Evolutionary conservation across 2,329 filamentous ascomycete species (phyloP).

Genomic region (Grosmannia penicillata): DNA sequence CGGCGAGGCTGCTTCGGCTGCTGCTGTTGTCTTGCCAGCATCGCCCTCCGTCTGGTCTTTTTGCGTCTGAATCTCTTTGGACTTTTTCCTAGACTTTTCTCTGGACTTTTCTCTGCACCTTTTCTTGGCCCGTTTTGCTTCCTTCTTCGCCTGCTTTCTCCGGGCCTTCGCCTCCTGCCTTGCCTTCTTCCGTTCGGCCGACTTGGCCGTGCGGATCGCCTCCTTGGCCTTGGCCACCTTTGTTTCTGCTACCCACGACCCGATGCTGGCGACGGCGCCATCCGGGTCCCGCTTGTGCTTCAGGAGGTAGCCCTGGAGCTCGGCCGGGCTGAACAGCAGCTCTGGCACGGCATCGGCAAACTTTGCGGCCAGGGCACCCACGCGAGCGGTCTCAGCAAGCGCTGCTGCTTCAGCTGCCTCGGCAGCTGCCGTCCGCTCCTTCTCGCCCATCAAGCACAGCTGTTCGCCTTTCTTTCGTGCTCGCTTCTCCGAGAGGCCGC

Average conservation of each 20-base stretch:
- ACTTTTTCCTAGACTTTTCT: conserved; percentile 4
- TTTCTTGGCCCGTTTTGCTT: conserved; percentile 10
- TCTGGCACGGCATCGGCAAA: conserved; percentile 38
- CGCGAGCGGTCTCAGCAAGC: conserved; percentile 5
- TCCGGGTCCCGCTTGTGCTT: conserved; percentile 38
- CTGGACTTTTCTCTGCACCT: conserved; percentile 11
- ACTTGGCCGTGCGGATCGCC: conserved; percentile 23
- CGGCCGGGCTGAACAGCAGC: conserved; percentile 42
- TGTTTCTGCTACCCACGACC: conserved; percentile 33
- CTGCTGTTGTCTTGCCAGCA: background rate
- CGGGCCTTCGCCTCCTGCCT: conserved; percentile 16
- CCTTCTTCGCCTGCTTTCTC: conserved; percentile 12
- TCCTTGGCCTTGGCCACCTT: conserved; percentile 31
- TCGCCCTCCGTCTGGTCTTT: background rate
- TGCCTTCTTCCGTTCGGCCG: conserved; percentile 21
- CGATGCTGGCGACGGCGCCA: conserved; percentile 29
- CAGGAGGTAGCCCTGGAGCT: conserved; percentile 44
- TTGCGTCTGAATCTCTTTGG: background rate
- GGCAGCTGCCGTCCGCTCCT: background rate
- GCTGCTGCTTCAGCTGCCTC: background rate
- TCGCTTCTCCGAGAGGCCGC: background rate
- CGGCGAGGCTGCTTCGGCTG: background rate
- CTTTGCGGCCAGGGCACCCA: conserved; percentile 29
- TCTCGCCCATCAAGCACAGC: no score
- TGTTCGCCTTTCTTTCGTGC: no score